Base-by-base conservation (phyloP, 345 rosid species). In the Dipteronia dyeriana region DNA sequence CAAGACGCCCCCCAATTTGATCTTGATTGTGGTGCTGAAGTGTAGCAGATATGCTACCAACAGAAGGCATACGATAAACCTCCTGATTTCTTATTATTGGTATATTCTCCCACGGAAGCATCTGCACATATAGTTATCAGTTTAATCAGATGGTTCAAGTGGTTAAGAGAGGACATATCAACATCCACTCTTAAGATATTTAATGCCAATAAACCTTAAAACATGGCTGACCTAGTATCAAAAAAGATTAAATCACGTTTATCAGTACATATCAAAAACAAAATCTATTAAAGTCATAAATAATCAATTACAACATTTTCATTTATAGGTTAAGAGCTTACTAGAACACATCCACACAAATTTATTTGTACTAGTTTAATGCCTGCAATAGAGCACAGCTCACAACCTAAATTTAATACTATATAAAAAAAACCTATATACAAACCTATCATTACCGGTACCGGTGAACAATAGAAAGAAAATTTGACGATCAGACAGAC, bases 51-150 rank as follows among this genome's bases (percentile, higher is more conserved):
- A 92, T 91, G 84, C 98, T 94, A 74, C 89, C 87, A n/a, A 94
- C 91, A 8, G 97, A 92, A 71, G 99, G 99, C 96, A 96, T 91
- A 62, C 98, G 95, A 83, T 96, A 96, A 68, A 91, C 95, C 86
- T 92, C 99, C 68, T 91, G 95, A 67, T 87, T 89, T 86, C 98
- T 86, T 54, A 96, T 85, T 57, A 82, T 85, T 2, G 99, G 98
- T 70, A 96, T 81, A 79, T 84, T 96, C 84, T 96, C 99, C 99
- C 99, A 96, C 10, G 99, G 97, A 86, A 96, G 93, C 99, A 96
- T 96, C 98, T 96, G 83, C 70, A 66, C 10, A 83, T 22, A 77
- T 22, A 77, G 78, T 66, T 60, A 75, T 17, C 61, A 57, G 49
- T 73, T 63, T 66, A 45, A 71, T 70, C 39, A 87, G 75, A 23